Percentiles rank a stretch among this genome's conserved stretches.
phyloP scores from a whole-genome alignment of 306 rosid species.

The Chamaecrista fasciculata region DNA sequence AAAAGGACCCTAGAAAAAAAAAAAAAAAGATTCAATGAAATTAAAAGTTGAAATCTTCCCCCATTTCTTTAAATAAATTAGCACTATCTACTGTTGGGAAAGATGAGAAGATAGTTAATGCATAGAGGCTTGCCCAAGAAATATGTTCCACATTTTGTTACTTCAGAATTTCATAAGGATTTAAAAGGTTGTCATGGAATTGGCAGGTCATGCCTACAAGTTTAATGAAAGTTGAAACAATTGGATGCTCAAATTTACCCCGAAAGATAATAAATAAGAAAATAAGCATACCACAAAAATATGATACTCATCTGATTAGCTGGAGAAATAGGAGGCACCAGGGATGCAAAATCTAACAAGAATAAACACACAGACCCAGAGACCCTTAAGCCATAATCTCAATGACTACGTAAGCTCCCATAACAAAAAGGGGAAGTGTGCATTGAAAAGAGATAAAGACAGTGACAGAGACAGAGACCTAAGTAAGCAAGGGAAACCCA shows the following conservation, averaged over 20 bases:
- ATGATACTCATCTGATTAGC: neutral
- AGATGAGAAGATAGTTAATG: neutral
- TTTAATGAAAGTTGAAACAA: neutral
- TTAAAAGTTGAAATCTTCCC: neutral
- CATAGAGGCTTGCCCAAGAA: neutral
- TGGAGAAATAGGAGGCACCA: neutral
- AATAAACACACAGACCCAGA: neutral
- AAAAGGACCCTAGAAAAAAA: constrained; percentile 70
- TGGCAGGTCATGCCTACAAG: neutral
- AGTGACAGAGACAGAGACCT: neutral
- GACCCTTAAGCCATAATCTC: neutral
- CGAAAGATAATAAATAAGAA: neutral
- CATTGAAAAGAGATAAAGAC: neutral
- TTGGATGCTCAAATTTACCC: neutral
- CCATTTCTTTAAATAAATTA: neutral
- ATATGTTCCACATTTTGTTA: neutral
- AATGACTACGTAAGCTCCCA: neutral
- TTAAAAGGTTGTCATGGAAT: neutral
- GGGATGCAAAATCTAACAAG: neutral
- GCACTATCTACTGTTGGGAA: neutral
- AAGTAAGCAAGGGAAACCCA: too few species aligned
- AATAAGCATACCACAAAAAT: neutral
- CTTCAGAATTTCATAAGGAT: neutral
- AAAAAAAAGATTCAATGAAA: neutral
- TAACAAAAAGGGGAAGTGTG: neutral